Percentiles rank a stretch among this genome's conserved stretches.
Evolutionary conservation across 805 yeast species (phyloP).

Genomic region (Teunomyces pallodes): DNA sequence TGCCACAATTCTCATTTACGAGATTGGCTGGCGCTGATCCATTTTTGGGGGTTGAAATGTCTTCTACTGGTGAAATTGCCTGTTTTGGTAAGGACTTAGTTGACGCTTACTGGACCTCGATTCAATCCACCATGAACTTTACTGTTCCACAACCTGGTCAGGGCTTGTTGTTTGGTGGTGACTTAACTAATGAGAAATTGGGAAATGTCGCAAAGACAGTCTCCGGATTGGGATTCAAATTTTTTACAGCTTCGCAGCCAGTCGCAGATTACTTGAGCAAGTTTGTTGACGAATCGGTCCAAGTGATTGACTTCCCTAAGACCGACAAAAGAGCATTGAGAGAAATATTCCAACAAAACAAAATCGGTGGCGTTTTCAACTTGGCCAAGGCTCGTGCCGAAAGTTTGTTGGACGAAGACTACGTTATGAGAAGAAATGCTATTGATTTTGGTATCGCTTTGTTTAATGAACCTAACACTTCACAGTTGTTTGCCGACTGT

Average conservation of each 20-base stretch:
- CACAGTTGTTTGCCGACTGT: conserved; percentile 80
- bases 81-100: conserved; percentile 82
- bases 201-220: conserved; percentile 71
- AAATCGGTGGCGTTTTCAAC: conserved; percentile 86
- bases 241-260: conserved; percentile 69
- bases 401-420: conserved; percentile 79
- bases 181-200: conserved; percentile 65
- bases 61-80: conserved; percentile 98
- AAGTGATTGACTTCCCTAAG: conserved; percentile 85
- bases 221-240: conserved; percentile 74
- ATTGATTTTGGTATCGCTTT: conserved; percentile 96
- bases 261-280: conserved; percentile 68
- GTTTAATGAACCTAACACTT: conserved; percentile 95
- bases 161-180: conserved; percentile 94
- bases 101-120: conserved; percentile 97
- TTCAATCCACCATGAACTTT: conserved; percentile 97
- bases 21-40: conserved; percentile 99
- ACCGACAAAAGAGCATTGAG: conserved; percentile 90
- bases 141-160: conserved; percentile 86
- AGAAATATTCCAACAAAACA: conserved; percentile 85
- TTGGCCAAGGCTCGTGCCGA: conserved; percentile 90
- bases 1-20: conserved; percentile 97
- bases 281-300: conserved; percentile 46
- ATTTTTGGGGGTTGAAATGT: conserved; percentile 98
- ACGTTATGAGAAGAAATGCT: conserved; percentile 98